Evolutionary conservation across 352 stramenopile genomes (phyloP).

Genomic region (Globisporangium ultimum): DNA sequence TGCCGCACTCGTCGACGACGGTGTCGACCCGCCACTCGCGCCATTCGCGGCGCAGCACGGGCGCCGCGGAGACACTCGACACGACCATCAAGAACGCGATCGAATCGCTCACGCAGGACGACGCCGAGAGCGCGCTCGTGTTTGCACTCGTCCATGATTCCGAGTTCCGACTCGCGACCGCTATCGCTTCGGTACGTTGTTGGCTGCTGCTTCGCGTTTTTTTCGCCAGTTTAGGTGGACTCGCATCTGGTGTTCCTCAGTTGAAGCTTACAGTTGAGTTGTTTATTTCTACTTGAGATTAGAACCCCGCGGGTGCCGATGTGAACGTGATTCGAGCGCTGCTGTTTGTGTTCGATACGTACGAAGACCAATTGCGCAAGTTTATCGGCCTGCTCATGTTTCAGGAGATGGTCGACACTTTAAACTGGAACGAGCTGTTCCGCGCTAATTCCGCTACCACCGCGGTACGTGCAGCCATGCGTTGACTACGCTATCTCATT

Average conservation of each 20-base stretch:
- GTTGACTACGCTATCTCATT: neutral
- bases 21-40: neutral
- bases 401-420: constrained; percentile 70
- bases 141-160: constrained; percentile 77
- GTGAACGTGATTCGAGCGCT: constrained; percentile 63
- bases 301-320: constrained; percentile 29
- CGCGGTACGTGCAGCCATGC: constrained; percentile 24
- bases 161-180: constrained; percentile 69
- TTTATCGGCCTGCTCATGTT: constrained; percentile 70
- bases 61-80: constrained; percentile 24
- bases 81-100: constrained; percentile 59
- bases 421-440: constrained; percentile 84
- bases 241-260: neutral
- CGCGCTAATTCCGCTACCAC: constrained; percentile 74
- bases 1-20: neutral
- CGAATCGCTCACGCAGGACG: constrained; percentile 60
- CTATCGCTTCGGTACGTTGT: constrained; percentile 39
- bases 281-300: neutral
- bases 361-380: constrained; percentile 72
- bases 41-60: neutral
- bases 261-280: too few species aligned
- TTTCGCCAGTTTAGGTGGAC: neutral
- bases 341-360: constrained; percentile 67
- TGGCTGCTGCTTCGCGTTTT: neutral
- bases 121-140: constrained; percentile 63